Base-by-base conservation (phyloP, 805 yeast species). In the Yarrowia yakushimensis region DNA sequence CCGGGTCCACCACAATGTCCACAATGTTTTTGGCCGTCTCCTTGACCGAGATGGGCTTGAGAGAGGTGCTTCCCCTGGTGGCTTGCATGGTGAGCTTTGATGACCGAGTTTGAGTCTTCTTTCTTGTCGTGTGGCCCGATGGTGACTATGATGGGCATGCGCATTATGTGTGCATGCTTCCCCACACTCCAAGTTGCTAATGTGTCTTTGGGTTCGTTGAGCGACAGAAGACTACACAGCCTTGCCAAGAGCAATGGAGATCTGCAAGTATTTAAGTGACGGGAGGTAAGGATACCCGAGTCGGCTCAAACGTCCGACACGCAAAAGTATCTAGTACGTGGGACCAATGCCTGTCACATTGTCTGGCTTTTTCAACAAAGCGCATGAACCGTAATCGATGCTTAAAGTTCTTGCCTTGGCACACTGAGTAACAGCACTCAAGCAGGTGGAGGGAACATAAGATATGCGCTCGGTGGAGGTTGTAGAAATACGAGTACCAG, bases 11-110 rank as follows among this genome's bases (percentile, higher is more conserved):
- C n/a, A 31, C 39, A 23, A 48, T 48, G 28, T 48, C 55, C 28
- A 48, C 55, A 22, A 48, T 48, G 55, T 33, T 48, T 7, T 48
- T 48, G 13, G 55, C 55, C 37, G 55, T 48, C 39, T 48, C 55
- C 55, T 22, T 31, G 39, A 48, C 55, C 39, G 55, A 48, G 39
- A 48, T 48, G 39, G 55, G 55, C 39, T 48, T 48, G 15, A 48
- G 39, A 5, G 55, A 48, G n/a, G 55, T 48, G 20, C 55, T 48
- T 31, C 55, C 55, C 20, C 55, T 27, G 39, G 55, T 48, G 20
- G 55, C 31, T 18, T 48, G 55, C 55, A 48, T 48, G 7, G 37
- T n/a, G 18, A 34, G 23, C 10, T 17, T 36, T 18, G 41, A 10
- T 9, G 23, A 11, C 7, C 23, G 15, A 36, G 41, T 18, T 23